Conservation (phyloP, 305 asterid genomes). For the Solanum chacoense region DNA sequence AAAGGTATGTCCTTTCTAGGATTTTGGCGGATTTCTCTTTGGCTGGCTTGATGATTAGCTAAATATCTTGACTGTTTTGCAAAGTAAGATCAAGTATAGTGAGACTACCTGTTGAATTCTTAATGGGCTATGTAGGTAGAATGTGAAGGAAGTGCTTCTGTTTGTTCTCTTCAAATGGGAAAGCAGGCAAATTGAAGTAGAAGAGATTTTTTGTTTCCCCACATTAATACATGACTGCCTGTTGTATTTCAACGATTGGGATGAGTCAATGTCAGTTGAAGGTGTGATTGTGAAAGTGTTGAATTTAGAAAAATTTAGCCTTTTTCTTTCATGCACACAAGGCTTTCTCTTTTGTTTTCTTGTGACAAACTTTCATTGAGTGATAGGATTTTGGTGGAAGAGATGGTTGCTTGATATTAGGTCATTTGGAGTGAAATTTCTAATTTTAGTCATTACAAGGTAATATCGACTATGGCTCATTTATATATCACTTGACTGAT, state of each 20-base stretch:
- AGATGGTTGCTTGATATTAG: background rate
- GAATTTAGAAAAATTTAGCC: background rate
- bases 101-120: background rate
- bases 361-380: background rate
- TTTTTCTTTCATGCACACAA: background rate
- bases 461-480: background rate
- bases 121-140: background rate
- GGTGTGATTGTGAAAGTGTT: background rate
- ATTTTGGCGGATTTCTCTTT: background rate
- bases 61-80: background rate
- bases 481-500: background rate
- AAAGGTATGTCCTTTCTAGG: conserved; percentile 33
- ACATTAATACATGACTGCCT: background rate
- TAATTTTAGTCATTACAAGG: background rate
- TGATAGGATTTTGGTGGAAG: background rate
- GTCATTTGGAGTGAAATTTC: background rate
- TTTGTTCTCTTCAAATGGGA: background rate
- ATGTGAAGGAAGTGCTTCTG: background rate
- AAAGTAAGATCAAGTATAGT: background rate
- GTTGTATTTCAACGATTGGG: background rate
- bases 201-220: background rate
- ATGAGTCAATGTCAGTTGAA: background rate
- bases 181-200: background rate
- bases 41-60: background rate
- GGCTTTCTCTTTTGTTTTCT: background rate